A percentile compares a stretch with the other conserved stretches of the same genome.
Conservation (phyloP, 139 green algal genomes). For the Dunaliella primolecta region DNA sequence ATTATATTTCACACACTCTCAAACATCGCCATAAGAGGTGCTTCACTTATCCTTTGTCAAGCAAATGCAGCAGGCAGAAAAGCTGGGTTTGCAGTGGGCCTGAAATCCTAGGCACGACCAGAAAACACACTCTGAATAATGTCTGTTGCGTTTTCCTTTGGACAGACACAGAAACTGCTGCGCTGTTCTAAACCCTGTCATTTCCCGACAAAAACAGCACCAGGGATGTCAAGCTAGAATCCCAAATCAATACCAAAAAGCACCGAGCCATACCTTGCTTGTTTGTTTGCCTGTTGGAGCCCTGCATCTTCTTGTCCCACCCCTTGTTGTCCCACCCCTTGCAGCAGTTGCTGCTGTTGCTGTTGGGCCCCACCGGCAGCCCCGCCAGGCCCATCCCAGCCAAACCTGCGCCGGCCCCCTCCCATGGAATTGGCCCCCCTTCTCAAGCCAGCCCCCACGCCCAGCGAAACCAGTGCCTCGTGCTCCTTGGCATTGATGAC, state of each 20-base stretch:
- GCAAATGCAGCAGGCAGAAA: too few relatives aligned
- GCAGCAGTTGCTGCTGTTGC: neutral
- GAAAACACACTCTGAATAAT: too few relatives aligned
- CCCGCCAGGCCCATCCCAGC: neutral
- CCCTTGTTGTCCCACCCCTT: neutral
- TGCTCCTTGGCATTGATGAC: constrained; percentile 3
- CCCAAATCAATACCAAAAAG: too few relatives aligned
- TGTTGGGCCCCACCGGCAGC: neutral
- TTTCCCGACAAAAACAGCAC: neutral
- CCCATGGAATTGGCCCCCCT: neutral
- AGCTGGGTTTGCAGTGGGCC: too few relatives aligned
- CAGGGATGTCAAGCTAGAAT: neutral
- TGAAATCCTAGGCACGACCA: neutral
- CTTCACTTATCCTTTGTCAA: too few relatives aligned
- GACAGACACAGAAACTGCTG: too few relatives aligned
- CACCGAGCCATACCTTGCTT: neutral
- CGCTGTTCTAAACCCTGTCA: too few relatives aligned
- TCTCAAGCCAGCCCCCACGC: constrained; percentile 8
- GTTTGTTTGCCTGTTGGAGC: neutral
- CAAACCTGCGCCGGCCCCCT: neutral
- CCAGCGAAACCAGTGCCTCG: constrained; percentile 8
- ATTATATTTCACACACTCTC: too few relatives aligned
- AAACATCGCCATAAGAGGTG: too few relatives aligned
- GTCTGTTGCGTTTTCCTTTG: too few relatives aligned
- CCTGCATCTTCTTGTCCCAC: neutral